A percentile compares a stretch with the other conserved stretches of the same genome.
These are phyloP conservation scores for Otatea glauca DNA, from an alignment of 176 grass and related monocot genomes.

Conservation along the genomic window DNA sequence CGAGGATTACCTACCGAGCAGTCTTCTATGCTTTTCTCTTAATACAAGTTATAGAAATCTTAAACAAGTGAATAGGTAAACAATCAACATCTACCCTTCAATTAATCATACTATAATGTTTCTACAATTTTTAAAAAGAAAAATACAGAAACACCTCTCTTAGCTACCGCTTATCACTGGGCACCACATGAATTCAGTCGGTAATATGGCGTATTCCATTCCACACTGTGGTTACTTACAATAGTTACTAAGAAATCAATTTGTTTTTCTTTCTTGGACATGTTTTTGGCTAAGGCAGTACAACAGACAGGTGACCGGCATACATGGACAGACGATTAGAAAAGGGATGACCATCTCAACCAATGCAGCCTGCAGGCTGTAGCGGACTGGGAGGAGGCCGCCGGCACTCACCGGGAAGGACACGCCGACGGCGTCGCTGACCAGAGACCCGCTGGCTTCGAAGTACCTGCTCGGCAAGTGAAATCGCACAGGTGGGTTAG, in stretches of 20 bases:
- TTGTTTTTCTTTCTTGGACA: not conserved
- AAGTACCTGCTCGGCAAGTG: slow-evolving; percentile 49
- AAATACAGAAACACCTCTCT: too few species aligned
- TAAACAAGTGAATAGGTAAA: too few species aligned
- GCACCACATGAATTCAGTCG: too few species aligned
- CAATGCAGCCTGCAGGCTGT: not conserved
- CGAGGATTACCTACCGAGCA: too few species aligned
- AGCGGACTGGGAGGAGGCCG: not conserved
- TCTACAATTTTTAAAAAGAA: too few species aligned
- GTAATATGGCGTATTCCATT: not conserved
- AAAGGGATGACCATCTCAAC: not conserved
- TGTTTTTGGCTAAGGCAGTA: not conserved
- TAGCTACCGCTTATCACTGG: too few species aligned
- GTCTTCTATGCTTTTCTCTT: too few species aligned
- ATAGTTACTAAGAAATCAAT: not conserved
- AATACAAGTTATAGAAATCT: too few species aligned
- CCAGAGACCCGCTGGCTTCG: slow-evolving; percentile 50
- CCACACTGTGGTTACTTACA: not conserved
- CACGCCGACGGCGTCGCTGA: slow-evolving; percentile 61
- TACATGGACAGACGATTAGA: not conserved
- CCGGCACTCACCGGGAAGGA: slow-evolving; percentile 62
- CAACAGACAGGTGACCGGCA: slow-evolving; percentile 45
- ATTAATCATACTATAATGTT: too few species aligned
- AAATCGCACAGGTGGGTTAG: not conserved
- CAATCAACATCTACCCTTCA: too few species aligned